Conservation (phyloP, 1,284 basidiomycete genomes). For the Rhodotorula sp. region DNA sequence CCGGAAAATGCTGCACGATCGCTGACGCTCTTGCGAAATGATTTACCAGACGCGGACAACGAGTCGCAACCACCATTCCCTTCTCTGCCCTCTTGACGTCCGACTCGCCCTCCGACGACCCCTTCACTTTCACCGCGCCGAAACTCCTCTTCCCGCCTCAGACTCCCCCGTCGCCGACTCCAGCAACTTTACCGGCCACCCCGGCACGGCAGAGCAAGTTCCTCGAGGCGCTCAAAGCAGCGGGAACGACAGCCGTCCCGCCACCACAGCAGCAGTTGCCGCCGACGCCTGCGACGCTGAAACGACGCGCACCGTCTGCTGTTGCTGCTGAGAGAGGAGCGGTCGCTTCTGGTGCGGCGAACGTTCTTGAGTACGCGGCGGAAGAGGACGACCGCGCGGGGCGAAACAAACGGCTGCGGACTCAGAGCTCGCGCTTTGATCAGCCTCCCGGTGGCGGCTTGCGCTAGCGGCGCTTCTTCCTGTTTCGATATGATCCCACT, state of each 20-base stretch:
- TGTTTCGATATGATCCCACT: too few relatives aligned
- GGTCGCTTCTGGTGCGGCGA: not conserved
- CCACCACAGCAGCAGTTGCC: slow-evolving; percentile 11
- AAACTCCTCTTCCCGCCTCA: slow-evolving; percentile 31
- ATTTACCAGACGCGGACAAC: slow-evolving; percentile 25
- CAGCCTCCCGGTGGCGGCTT: too few relatives aligned
- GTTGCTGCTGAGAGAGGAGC: not conserved
- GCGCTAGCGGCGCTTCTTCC: too few relatives aligned
- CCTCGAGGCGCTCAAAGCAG: slow-evolving; percentile 23
- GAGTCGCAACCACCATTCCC: slow-evolving; percentile 23
- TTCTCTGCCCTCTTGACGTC: slow-evolving; percentile 31
- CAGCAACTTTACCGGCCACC: slow-evolving; percentile 9
- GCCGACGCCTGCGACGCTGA: slow-evolving; percentile 31
- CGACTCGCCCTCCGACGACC: slow-evolving; percentile 23
- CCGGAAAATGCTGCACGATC: too few relatives aligned
- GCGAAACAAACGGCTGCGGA: slow-evolving; percentile 6
- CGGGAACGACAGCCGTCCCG: not conserved
- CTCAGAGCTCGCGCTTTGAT: not conserved
- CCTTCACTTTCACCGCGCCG: slow-evolving; percentile 31
- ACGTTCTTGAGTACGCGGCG: not conserved
- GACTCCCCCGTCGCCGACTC: not conserved
- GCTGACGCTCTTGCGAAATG: not conserved
- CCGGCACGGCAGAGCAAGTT: slow-evolving; percentile 23
- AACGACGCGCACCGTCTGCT: slow-evolving; percentile 1
- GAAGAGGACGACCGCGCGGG: not conserved